Conservation (phyloP, 179 eudicot genomes). For the Drosera spatulata region DNA sequence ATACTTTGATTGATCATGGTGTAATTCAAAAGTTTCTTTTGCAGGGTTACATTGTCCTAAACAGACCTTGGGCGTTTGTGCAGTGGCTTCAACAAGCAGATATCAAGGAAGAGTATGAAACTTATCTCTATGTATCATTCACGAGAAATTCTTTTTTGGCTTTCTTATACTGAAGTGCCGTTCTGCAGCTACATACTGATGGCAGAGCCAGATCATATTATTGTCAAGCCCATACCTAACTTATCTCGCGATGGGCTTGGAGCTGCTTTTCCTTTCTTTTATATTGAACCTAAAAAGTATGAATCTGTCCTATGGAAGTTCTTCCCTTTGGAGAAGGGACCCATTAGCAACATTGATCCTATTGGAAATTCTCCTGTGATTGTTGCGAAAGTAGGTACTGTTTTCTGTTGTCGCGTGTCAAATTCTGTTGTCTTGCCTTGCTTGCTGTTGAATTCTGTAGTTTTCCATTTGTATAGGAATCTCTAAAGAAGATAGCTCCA, state of each 20-base stretch:
- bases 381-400: constrained; percentile 58
- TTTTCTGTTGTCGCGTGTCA: background rate
- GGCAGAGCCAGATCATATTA: constrained; percentile 98
- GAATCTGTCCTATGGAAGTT: constrained; percentile 73
- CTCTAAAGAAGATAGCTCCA: constrained; percentile 83
- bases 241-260: constrained; percentile 73
- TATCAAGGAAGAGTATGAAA: constrained; percentile 87
- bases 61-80: constrained; percentile 99
- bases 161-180: background rate
- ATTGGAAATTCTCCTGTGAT: constrained; percentile 98
- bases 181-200: constrained; percentile 76
- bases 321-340: constrained; percentile 73
- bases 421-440: background rate
- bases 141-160: background rate
- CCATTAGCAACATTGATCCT: constrained; percentile 79
- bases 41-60: constrained; percentile 96
- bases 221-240: constrained; percentile 96
- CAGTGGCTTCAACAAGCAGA: constrained; percentile 97
- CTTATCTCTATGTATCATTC: constrained; percentile 3
- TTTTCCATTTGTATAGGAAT: constrained; percentile 33
- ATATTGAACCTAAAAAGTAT: constrained; percentile 91
- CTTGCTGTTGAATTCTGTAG: background rate
- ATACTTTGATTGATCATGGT: background rate
- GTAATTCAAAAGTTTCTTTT: background rate
- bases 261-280: constrained; percentile 99